These are phyloP conservation scores for Aspergillus costaricaensis DNA, from an alignment of 2,329 filamentous ascomycete genomes.

Conservation along the genomic window DNA sequence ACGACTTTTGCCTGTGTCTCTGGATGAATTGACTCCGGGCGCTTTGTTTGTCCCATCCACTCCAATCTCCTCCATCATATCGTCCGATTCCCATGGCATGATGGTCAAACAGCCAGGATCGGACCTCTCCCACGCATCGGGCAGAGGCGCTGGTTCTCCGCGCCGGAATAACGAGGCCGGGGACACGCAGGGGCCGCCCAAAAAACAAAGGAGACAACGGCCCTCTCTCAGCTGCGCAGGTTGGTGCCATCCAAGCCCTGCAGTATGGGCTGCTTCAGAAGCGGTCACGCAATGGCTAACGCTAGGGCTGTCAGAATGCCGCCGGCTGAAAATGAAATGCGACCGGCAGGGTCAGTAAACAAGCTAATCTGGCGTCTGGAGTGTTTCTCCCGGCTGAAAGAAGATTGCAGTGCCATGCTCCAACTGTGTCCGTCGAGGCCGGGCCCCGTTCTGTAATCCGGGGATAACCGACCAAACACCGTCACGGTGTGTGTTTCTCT, in stretches of 20 bases:
- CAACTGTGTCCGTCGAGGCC: slow-evolving; percentile 6
- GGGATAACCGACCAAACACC: background rate
- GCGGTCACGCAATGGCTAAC: background rate
- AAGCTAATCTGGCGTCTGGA: background rate
- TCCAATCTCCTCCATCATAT: background rate
- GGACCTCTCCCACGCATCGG: background rate
- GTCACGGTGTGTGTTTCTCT: background rate
- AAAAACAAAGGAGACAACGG: slow-evolving; percentile 5
- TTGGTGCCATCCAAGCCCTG: background rate
- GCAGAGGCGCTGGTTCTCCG: background rate
- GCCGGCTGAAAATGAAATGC: slow-evolving; percentile 6
- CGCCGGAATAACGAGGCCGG: background rate
- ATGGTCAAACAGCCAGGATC: background rate
- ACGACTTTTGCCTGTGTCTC: background rate
- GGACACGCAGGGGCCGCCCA: background rate
- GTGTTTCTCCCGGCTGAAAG: background rate
- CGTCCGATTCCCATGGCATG: background rate
- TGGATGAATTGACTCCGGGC: too few relatives aligned
- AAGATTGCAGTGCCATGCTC: slow-evolving; percentile 2
- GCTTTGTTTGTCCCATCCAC: background rate
- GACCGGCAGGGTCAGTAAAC: slow-evolving; percentile 5
- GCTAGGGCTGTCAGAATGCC: background rate
- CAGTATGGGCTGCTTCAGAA: background rate
- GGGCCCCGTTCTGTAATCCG: background rate
- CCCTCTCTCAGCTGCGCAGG: slow-evolving; percentile 7